Conservation (phyloP, 306 rosid species). For the Pterocarpus santalinus region DNA sequence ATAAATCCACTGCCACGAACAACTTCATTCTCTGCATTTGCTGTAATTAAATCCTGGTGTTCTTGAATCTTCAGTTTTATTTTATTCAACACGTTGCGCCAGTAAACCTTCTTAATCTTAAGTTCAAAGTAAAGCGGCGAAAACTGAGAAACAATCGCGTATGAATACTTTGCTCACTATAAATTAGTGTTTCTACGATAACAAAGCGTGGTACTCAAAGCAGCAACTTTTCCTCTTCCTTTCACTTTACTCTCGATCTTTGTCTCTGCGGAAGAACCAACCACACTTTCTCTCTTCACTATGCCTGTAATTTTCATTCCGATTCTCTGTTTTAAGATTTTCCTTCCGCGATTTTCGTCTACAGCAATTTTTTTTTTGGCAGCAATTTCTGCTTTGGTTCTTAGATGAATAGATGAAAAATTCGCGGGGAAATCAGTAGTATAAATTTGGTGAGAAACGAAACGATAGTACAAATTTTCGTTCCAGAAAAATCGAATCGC, state of each 20-base stretch:
- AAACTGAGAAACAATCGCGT: not conserved
- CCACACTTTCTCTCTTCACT: not conserved
- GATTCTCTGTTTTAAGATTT: not conserved
- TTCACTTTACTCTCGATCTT: not conserved
- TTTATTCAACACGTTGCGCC: not conserved
- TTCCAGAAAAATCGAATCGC: not conserved
- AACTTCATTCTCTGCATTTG: conserved; percentile 28
- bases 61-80: conserved; percentile 15
- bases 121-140: conserved; percentile 19
- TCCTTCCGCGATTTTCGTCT: not conserved
- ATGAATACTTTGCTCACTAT: not conserved
- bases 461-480: conserved; percentile 19
- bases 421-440: not conserved
- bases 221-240: conserved; percentile 27
- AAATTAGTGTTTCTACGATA: conserved; percentile 24
- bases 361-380: not conserved
- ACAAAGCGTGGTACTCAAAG: not conserved
- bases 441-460: not conserved
- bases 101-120: not conserved
- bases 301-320: conserved; percentile 19
- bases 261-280: conserved; percentile 28
- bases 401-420: not conserved
- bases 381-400: conserved; percentile 27
- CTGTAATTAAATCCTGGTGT: conserved; percentile 43
- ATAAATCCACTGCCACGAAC: conserved; percentile 44